Evolutionary conservation across 257 asterid species (phyloP).

Genomic region (Gynochthodes officinalis): DNA sequence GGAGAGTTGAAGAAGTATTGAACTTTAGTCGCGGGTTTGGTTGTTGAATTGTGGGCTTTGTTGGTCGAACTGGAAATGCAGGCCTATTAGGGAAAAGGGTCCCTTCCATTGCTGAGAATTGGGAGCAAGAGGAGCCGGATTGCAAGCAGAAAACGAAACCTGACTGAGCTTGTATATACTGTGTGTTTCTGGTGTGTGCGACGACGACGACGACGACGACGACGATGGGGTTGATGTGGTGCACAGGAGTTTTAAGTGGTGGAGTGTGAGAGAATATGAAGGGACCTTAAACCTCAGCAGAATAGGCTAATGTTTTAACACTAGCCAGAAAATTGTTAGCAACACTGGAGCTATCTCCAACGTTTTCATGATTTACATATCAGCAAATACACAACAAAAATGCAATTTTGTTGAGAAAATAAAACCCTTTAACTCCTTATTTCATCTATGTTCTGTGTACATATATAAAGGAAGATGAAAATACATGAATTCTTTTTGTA

Average conservation of each 20-base stretch:
- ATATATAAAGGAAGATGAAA: too few relatives aligned
- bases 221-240: neutral
- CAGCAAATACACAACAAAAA: too few relatives aligned
- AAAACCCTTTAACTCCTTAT: too few relatives aligned
- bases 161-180: neutral
- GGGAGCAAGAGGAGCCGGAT: neutral
- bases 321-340: neutral
- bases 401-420: too few relatives aligned
- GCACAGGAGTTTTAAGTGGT: neutral
- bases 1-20: slow-evolving; percentile 48
- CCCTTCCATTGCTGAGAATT: slow-evolving; percentile 62
- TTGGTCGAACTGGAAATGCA: slow-evolving; percentile 52
- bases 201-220: neutral
- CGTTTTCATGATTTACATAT: neutral
- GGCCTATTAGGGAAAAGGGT: slow-evolving; percentile 70
- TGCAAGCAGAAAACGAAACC: neutral
- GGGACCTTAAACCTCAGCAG: slow-evolving; percentile 3
- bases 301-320: neutral
- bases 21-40: slow-evolving; percentile 44
- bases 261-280: neutral
- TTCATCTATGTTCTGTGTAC: too few relatives aligned
- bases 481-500: too few relatives aligned
- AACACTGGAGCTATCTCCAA: neutral
- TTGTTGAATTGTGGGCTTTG: slow-evolving; percentile 52
- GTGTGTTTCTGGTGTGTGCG: neutral